phyloP scores from a whole-genome alignment of 2,329 filamentous ascomycete species.

The Tolypocladium tropicale region DNA sequence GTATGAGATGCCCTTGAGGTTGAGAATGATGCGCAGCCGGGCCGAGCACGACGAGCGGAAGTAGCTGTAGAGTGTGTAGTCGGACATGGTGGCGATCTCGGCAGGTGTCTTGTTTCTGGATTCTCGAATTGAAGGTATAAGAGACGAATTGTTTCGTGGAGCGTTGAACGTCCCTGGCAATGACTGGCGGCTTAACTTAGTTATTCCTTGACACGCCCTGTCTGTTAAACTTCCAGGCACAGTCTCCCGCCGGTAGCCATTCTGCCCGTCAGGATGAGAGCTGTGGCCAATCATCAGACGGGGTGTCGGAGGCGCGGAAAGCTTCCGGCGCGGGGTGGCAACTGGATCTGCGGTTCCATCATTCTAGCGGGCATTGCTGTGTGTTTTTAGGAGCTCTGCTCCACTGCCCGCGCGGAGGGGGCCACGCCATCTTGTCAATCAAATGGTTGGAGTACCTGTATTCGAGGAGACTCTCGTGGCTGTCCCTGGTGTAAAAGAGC shows the following conservation, averaged over 20 bases:
- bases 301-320: background rate
- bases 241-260: background rate
- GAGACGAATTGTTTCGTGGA: background rate
- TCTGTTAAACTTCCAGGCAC: background rate
- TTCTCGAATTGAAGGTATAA: too few relatives aligned
- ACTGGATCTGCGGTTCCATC: background rate
- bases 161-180: background rate
- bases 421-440: too few relatives aligned
- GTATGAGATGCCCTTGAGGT: slow-evolving; percentile 42
- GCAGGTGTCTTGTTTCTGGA: background rate
- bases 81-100: slow-evolving; percentile 3
- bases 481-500: too few relatives aligned
- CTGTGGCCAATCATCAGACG: background rate
- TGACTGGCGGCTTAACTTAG: too few relatives aligned
- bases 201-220: background rate
- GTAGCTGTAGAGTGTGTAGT: slow-evolving; percentile 44
- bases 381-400: too few relatives aligned
- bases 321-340: background rate
- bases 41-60: slow-evolving; percentile 54
- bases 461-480: too few relatives aligned
- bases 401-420: too few relatives aligned
- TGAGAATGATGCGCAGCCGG: slow-evolving; percentile 48
- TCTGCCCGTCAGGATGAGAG: background rate
- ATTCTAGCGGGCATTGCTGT: too few relatives aligned
- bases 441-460: too few relatives aligned